Evolutionary conservation across 108 stramenopile genomes (phyloP).

Genomic region (Bacterosira constricta): DNA sequence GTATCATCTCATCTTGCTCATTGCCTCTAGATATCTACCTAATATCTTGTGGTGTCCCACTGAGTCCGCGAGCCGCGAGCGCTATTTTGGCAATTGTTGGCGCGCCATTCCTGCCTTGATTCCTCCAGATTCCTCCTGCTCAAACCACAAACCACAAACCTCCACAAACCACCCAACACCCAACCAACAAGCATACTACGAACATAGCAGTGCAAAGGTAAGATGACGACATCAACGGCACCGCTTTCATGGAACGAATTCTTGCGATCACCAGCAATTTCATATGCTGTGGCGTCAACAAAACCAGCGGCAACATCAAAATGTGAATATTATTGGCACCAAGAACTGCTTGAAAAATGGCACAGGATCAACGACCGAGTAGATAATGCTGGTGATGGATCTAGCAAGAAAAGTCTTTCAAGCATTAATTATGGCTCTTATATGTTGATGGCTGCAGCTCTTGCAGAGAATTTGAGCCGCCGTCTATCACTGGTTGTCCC

Average conservation of each 20-base stretch:
- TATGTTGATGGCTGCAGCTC: neutral
- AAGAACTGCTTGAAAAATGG: conserved; percentile 14
- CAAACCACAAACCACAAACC: too few species aligned
- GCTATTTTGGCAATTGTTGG: too few species aligned
- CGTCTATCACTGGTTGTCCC: conserved; percentile 4
- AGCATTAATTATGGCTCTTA: conserved; percentile 26
- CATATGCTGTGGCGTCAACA: neutral
- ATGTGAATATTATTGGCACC: conserved; percentile 21
- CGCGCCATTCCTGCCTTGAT: too few species aligned
- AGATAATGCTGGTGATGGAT: neutral
- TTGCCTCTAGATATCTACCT: too few species aligned
- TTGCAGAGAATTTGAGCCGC: neutral
- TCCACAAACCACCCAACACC: too few species aligned
- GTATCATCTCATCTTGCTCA: too few species aligned
- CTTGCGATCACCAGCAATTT: neutral
- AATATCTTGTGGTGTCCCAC: too few species aligned
- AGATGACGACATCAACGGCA: neutral
- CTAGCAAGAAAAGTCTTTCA: neutral
- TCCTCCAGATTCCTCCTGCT: too few species aligned
- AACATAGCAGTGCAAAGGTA: too few species aligned
- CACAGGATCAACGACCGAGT: neutral
- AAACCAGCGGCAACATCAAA: neutral
- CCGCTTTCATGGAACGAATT: neutral
- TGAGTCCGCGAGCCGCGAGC: too few species aligned
- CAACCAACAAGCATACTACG: too few species aligned